Base-by-base conservation (phyloP, 805 yeast genomes). In the Yarrowia osloensis region DNA sequence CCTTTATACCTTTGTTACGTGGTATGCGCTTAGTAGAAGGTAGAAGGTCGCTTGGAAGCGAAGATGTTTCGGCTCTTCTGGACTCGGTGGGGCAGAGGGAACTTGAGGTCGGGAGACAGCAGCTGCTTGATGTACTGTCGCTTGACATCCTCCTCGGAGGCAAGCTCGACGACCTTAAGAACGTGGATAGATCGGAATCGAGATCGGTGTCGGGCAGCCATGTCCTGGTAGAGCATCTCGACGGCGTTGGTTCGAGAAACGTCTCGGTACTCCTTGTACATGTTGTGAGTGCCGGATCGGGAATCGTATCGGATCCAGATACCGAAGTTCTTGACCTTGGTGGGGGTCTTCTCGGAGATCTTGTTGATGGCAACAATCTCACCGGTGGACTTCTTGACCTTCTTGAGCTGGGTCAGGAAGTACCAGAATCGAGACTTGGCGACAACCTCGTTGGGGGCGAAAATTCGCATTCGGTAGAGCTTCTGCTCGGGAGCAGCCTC, bases 361-460 rank as follows among this genome's bases (percentile, higher is more conserved):
- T 84, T 83, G 88, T 91, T 91, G 78, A 95, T 87, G 73, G 97
- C 85, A 78, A 95, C 97, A 80, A 95, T 86, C 87, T 95, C 99
- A 90, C 99, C 99, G 80, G 97, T 91, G 78, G 99, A 95, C 88
- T 91, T 92, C 95, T 95, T 95, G 81, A 95, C 97, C 88, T 96
- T 94, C 91, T 94, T 97, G 83, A 95, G 88, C 85, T 92, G 93
- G 85, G 94, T 97, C 86, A 95, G 89, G 88, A 95, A 95, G 88
- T 95, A 95, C 99, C 99, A 95, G 97, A 91, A 95, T 87, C 99
- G 94, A 79, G 99, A 95, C 89, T 95, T 95, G 81, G 99, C 99
- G 82, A 95, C 96, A 82, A 95, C 98, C 77, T 87, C 90, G 87
- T 95, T 95, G 79, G 97, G 93, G 81, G 99, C 99, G 83, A 95